Base-by-base conservation (phyloP, 768 basidiomycete genomes). In the Candolleomyces aberdarensis region DNA sequence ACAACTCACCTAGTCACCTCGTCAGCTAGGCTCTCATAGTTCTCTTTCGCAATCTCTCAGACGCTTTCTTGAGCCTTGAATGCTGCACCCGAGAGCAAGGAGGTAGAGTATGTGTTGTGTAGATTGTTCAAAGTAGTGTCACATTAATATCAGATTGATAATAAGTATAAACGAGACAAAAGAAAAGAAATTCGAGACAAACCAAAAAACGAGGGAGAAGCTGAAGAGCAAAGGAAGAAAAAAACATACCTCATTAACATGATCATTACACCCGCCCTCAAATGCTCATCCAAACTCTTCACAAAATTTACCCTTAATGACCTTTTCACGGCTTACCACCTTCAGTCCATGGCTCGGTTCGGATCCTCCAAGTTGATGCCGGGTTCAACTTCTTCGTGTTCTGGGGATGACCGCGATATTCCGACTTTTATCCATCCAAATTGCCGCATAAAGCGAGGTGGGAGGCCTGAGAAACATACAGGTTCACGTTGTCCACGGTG, bases 101-200 rank as follows among this genome's bases (percentile, higher is more conserved):
- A 93, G 77, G 69, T 93, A 94, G 0, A 92, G 91, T 48, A 93
- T 92, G 69, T 93, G 91, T 62, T 93, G 92, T 0, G 89, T 91
- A 0, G 92, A 91, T 87, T 90, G 36, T 11, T 36, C 11, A 26
- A 26, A 26, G 26, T 3, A 26, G 26, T 26, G 26, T 26, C 26
- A 26, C 26, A 26, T 26, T 1, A 26, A 26, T 26, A 26, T 3
- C 26, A 26, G 26, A 3, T 26, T 26, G n/a, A n/a, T n/a, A n/a
- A n/a, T n/a, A n/a, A n/a, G n/a, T n/a, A n/a, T n/a, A n/a, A n/a
- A n/a, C n/a, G n/a, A n/a, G n/a, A n/a, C n/a, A n/a, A n/a, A 26
- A 3, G 2, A 26, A 26, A 26, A 26, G 26, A 26, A 26, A 26
- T 2, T 26, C 26, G 3, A 26, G 3, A 26, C 26, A 26, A 26